These are phyloP conservation scores for Camelina laxa DNA, from an alignment of 345 rosid species.

Conservation along the genomic window DNA sequence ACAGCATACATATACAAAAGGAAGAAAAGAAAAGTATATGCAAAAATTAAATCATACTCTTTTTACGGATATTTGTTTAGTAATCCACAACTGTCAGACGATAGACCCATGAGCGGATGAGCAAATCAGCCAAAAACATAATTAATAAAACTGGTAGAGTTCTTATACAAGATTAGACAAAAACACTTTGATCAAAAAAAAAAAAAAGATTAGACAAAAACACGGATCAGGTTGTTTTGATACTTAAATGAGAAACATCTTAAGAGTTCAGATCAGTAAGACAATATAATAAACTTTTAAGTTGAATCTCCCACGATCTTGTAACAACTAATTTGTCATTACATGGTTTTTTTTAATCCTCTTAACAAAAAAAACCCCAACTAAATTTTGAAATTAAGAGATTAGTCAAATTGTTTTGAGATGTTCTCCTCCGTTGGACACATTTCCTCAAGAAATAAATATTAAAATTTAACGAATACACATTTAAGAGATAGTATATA, in stretches of 20 bases:
- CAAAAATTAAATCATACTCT: background rate
- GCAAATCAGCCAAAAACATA: background rate
- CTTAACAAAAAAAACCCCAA: background rate
- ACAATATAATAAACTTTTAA: slow-evolving; percentile 3
- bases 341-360: slow-evolving; percentile 5
- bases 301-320: slow-evolving; percentile 25
- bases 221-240: slow-evolving; percentile 1
- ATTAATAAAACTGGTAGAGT: background rate
- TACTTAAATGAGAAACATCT: slow-evolving; percentile 1
- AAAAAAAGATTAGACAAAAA: background rate
- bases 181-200: no score
- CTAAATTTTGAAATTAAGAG: slow-evolving; percentile 33
- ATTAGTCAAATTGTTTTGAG: slow-evolving; percentile 26
- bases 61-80: background rate
- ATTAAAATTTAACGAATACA: slow-evolving; percentile 32
- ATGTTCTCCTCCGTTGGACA: slow-evolving; percentile 23
- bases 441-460: slow-evolving; percentile 28
- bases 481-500: slow-evolving; percentile 13
- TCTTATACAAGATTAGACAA: background rate
- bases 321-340: slow-evolving; percentile 43
- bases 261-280: slow-evolving; percentile 16
- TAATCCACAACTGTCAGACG: background rate
- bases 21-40: no score
- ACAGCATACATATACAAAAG: no score
- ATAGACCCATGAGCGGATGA: background rate